A percentile compares a stretch with the other conserved stretches of the same genome.
phyloP scores from a whole-genome alignment of 192 early-diverging fungal genomes.

The Dissophora ornata region DNA sequence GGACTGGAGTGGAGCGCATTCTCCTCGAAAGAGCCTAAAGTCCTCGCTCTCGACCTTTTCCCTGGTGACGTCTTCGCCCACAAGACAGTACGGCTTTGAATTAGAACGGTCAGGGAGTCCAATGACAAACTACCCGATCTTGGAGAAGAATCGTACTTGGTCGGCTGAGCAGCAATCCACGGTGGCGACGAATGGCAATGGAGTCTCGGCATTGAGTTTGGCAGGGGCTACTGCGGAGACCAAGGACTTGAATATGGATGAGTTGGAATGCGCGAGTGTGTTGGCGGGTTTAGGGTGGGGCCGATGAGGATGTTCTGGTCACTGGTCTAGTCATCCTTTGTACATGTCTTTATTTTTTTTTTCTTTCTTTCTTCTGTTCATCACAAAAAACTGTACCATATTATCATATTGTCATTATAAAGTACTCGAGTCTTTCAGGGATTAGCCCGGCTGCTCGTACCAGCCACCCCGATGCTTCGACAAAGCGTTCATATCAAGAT shows the following conservation, averaged over 20 bases:
- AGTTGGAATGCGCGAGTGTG: conserved; percentile 47
- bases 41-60: conserved; percentile 25
- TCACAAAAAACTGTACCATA: conserved; percentile 26
- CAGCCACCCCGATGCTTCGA: too few species aligned
- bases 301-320: conserved; percentile 2
- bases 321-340: not conserved
- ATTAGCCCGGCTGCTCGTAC: too few species aligned
- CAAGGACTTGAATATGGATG: conserved; percentile 43
- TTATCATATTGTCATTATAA: conserved; percentile 32
- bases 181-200: not conserved
- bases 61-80: conserved; percentile 23
- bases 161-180: not conserved
- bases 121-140: conserved; percentile 10
- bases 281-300: conserved; percentile 48
- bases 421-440: too few species aligned
- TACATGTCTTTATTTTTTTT: not conserved
- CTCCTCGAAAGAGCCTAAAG: conserved; percentile 17
- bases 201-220: not conserved
- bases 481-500: too few species aligned
- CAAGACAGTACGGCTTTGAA: conserved; percentile 26
- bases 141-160: conserved; percentile 30
- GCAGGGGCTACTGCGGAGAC: not conserved
- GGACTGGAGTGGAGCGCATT: conserved; percentile 1
- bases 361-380: conserved; percentile 1
- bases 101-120: conserved; percentile 18